Conservation (phyloP, 495 filamentous ascomycete genomes). For the Aspergillus leporis region DNA sequence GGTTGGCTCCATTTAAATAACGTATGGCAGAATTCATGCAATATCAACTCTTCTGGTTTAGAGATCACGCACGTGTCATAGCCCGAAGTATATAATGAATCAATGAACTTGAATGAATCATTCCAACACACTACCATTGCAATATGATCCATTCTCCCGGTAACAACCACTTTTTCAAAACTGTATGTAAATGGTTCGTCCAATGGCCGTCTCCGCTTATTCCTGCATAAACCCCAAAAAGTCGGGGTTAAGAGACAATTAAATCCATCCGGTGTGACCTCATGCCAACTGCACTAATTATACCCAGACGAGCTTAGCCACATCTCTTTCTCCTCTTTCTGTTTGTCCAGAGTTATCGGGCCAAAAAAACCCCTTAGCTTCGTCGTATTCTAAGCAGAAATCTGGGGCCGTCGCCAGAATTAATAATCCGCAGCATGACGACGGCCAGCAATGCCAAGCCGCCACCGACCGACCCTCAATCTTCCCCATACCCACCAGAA, state of each 20-base stretch:
- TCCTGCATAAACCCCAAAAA: conserved; percentile 8
- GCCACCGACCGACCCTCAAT: conserved; percentile 29
- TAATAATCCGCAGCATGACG: conserved; percentile 14
- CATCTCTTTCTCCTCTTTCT: neutral
- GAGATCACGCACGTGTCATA: neutral
- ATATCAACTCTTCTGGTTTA: neutral
- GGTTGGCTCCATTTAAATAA: too few species aligned
- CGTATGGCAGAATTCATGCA: neutral
- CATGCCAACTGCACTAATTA: neutral
- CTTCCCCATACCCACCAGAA: conserved; percentile 40
- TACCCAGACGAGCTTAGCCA: neutral
- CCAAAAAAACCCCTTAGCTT: neutral
- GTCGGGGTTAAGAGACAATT: neutral
- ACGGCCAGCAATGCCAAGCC: conserved; percentile 33
- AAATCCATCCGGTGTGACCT: too few species aligned
- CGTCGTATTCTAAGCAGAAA: neutral
- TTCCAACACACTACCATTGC: too few species aligned
- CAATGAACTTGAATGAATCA: too few species aligned
- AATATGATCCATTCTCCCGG: neutral
- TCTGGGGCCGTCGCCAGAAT: conserved; percentile 7
- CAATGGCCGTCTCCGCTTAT: conserved; percentile 10
- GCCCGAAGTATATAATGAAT: too few species aligned
- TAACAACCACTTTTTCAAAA: neutral
- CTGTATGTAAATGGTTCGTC: conserved; percentile 13
- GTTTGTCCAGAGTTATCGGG: neutral